phyloP scores from a whole-genome alignment of 306 rosid genomes.

The Cyamopsis tetragonoloba region DNA sequence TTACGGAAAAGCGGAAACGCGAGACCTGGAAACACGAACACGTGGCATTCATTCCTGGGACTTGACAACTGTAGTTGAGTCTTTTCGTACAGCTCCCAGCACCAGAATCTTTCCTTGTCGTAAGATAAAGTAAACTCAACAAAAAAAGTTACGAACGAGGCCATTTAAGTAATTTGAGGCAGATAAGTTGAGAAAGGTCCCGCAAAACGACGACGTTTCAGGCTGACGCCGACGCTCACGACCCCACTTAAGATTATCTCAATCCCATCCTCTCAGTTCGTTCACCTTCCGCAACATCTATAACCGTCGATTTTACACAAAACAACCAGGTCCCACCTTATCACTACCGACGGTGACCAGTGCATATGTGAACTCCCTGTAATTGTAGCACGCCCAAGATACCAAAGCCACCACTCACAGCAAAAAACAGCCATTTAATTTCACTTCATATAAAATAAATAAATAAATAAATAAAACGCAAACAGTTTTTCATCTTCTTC shows the following conservation, averaged over 20 bases:
- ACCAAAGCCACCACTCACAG: conserved; percentile 35
- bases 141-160: not conserved
- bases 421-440: conserved; percentile 32
- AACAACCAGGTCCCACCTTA: conserved; percentile 16
- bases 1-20: not conserved
- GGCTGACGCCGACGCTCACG: conserved; percentile 27
- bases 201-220: conserved; percentile 41
- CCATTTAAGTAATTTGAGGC: not conserved
- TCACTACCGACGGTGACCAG: conserved; percentile 33
- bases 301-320: conserved; percentile 25
- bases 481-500: not conserved
- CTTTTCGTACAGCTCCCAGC: conserved; percentile 22
- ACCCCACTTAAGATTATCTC: conserved; percentile 19
- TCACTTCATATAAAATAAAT: not conserved
- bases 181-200: not conserved
- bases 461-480: not conserved
- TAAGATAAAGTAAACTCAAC: not conserved
- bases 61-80: conserved; percentile 8
- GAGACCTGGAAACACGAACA: not conserved
- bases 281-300: conserved; percentile 25
- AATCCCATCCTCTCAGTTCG: not conserved
- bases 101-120: conserved; percentile 33
- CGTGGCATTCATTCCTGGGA: conserved; percentile 25
- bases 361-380: conserved; percentile 12
- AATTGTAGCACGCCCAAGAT: not conserved